Evolutionary conservation across 805 yeast species (phyloP).

Genomic region (Candida palmyrensis): DNA sequence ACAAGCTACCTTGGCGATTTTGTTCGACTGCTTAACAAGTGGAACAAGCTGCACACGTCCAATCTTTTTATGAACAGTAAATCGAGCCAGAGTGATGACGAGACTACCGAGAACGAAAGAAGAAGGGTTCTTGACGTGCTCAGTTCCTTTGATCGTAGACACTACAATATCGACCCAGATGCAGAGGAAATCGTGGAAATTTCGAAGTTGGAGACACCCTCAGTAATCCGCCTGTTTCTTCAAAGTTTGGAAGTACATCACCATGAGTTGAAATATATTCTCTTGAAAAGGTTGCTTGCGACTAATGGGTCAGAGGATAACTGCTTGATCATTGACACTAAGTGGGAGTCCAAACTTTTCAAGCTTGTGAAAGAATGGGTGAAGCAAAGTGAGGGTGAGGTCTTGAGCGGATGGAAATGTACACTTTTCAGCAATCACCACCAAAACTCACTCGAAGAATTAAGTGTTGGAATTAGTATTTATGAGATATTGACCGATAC

Average conservation of each 20-base stretch:
- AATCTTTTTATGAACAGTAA: slow-evolving; percentile 12
- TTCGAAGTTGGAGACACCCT: slow-evolving; percentile 8
- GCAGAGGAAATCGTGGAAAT: slow-evolving; percentile 2
- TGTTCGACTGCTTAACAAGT: no score
- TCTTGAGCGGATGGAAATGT: slow-evolving; percentile 9
- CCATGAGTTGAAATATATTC: slow-evolving; percentile 17
- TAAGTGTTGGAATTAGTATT: no score
- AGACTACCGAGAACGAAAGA: slow-evolving; percentile 6
- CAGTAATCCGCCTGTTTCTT: slow-evolving; percentile 11
- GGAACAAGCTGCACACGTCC: slow-evolving; percentile 18
- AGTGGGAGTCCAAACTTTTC: slow-evolving; percentile 34
- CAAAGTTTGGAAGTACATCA: slow-evolving; percentile 3
- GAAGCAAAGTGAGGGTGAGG: slow-evolving; percentile 21
- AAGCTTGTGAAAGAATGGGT: slow-evolving; percentile 32
- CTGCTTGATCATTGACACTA: slow-evolving; percentile 30
- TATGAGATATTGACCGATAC: no score
- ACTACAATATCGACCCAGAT: no score
- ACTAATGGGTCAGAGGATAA: slow-evolving; percentile 1
- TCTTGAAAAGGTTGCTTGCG: slow-evolving; percentile 20
- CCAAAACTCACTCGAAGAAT: no score
- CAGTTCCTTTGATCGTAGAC: slow-evolving; percentile 4
- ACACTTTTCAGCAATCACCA: neutral
- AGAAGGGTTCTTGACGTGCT: slow-evolving; percentile 5
- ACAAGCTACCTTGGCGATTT: no score
- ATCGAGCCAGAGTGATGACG: slow-evolving; percentile 15